Evolutionary conservation across 257 asterid genomes (phyloP), one percentile per base, ranked within the genome.

Genomic region (Nicotiana attenuata): DNA sequence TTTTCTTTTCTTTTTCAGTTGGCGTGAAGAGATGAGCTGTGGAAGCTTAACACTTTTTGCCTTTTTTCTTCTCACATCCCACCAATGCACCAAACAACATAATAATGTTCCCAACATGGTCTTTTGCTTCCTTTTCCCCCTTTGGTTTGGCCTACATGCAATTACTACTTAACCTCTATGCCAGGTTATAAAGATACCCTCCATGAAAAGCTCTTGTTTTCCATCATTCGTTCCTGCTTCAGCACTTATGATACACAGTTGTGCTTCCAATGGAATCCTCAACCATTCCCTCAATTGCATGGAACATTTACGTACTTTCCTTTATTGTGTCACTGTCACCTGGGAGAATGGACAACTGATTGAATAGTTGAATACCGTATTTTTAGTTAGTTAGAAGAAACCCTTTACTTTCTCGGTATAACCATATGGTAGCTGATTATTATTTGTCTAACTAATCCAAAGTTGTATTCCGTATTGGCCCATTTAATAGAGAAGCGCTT

Each of bases 171-270:
- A 83, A 29, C 66, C 83, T 73, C 7, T 57, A 28, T 71, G 88
- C 85, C 90, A 85, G 90, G 63, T 82, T 78, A 89, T 81, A 86
- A 81, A 83, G 81, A 56, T 33, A 53, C 76, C 50, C 80, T 41
- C 50, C 4, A 22, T 81, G 1, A 14, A n/a, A 16, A 41, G 56
- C 56, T 31, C 28, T 29, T 5, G 0, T 17, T 47, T 76, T 65
- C 65, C 86, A 88, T 88, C 82, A 87, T 86, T 84, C 78, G 65
- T 57, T 79, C 84, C 79, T 50, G 14, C 17, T 24, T 38, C 79
- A 20, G 24, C 78, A 71, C 79, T 50, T 11, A 60, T 59, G 14
- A n/a, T 17, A 19, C 10, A 60, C 63, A 50, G 52, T 13, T 73
- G 79, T 73, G 61, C 41, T 73, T 73, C 20, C 60, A 24, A 50